phyloP scores from a whole-genome alignment of 805 yeast genomes.

The Barnettozyma siamensis region DNA sequence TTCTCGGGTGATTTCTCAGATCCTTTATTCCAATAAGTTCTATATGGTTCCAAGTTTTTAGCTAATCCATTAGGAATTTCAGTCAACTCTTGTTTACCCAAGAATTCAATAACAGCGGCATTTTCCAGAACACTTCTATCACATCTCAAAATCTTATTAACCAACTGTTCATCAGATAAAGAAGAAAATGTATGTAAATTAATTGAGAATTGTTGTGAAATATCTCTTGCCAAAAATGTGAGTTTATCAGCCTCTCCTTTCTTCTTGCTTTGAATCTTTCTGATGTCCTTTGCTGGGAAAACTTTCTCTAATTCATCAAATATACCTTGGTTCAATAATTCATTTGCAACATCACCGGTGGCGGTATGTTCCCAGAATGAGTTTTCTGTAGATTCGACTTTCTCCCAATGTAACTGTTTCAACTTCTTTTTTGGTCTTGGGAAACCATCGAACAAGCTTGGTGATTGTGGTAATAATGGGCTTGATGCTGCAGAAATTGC shows the following conservation, averaged over 20 bases:
- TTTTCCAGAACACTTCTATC: constrained; percentile 64
- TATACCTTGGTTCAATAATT: constrained; percentile 69
- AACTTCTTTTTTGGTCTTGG: constrained; percentile 42
- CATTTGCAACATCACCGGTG: constrained; percentile 48
- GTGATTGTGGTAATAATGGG: constrained; percentile 16
- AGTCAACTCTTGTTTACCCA: constrained; percentile 66
- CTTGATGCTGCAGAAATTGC: constrained; percentile 13
- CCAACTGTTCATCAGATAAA: constrained; percentile 57
- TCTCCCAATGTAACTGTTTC: constrained; percentile 97
- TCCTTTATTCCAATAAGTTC: constrained; percentile 50
- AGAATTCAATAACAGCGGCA: constrained; percentile 75
- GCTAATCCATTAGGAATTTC: constrained; percentile 70
- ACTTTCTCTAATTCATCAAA: constrained; percentile 78
- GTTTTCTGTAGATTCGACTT: constrained; percentile 72
- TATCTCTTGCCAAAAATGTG: constrained; percentile 71
- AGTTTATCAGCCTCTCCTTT: constrained; percentile 31
- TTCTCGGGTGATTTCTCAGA: constrained; percentile 43
- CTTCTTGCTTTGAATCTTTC: constrained; percentile 37
- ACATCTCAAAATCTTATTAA: constrained; percentile 69
- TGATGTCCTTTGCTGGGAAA: constrained; percentile 73
- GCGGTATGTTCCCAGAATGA: constrained; percentile 80
- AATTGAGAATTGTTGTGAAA: constrained; percentile 93
- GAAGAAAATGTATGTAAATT: constrained; percentile 75
- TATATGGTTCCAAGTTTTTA: constrained; percentile 73
- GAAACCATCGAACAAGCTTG: constrained; percentile 10